phyloP scores from a whole-genome alignment of 805 yeast genomes.

The Maudiozyma pseudohumilis region DNA sequence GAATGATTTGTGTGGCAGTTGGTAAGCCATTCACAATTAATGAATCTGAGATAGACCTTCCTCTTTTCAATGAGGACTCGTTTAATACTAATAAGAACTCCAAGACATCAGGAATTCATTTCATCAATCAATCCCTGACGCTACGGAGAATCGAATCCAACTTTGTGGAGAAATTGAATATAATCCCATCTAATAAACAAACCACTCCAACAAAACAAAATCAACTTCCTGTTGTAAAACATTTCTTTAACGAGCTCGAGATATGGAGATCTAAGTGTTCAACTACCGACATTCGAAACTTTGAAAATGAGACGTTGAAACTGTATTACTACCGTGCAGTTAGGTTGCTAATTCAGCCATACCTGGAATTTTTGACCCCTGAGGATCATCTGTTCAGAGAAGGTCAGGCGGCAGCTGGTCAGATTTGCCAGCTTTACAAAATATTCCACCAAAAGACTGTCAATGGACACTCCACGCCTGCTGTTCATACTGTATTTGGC shows the following conservation, averaged over 20 bases:
- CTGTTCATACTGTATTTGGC: slow-evolving; percentile 56
- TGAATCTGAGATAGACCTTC: slow-evolving; percentile 42
- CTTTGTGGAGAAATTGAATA: slow-evolving; percentile 44
- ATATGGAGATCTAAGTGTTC: slow-evolving; percentile 43
- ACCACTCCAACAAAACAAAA: slow-evolving; percentile 15
- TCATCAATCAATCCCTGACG: slow-evolving; percentile 48
- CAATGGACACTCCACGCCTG: slow-evolving; percentile 53
- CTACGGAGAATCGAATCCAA: slow-evolving; percentile 50
- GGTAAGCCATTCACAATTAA: slow-evolving; percentile 45
- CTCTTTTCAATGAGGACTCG: slow-evolving; percentile 38
- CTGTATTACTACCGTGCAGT: slow-evolving; percentile 52
- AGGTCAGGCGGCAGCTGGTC: slow-evolving; percentile 66
- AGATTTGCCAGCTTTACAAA: slow-evolving; percentile 52
- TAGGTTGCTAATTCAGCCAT: slow-evolving; percentile 52
- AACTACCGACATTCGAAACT: slow-evolving; percentile 31
- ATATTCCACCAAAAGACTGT: slow-evolving; percentile 54
- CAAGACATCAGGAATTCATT: slow-evolving; percentile 29
- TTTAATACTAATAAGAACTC: slow-evolving; percentile 16
- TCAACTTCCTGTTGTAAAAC: slow-evolving; percentile 43
- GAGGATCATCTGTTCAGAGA: slow-evolving; percentile 50
- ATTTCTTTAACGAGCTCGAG: slow-evolving; percentile 44
- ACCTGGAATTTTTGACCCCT: slow-evolving; percentile 51
- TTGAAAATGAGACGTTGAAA: slow-evolving; percentile 50
- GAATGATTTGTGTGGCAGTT: slow-evolving; percentile 53
- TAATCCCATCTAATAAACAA: slow-evolving; percentile 22